Conservation (phyloP, 2,329 filamentous ascomycete species). For the Aschersonia sp. region DNA sequence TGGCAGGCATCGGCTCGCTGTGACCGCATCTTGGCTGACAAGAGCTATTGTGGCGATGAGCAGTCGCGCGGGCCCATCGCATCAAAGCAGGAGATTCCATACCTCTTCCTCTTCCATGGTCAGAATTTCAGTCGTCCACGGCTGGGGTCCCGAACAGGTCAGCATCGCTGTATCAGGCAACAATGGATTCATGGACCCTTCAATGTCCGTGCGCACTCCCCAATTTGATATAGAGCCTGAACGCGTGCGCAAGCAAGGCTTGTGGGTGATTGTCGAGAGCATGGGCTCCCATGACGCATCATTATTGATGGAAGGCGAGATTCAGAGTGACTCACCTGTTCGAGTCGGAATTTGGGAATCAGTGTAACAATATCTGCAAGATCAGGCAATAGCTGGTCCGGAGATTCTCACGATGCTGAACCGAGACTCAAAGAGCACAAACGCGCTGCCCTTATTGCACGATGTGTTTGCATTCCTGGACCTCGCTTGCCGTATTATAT, state of each 20-base stretch:
- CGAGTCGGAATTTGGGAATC: slow-evolving; percentile 27
- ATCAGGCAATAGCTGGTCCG: no score
- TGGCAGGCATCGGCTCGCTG: slow-evolving; percentile 22
- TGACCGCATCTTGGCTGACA: slow-evolving; percentile 36
- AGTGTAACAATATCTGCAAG: neutral
- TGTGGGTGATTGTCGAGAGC: slow-evolving; percentile 74
- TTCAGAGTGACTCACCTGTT: slow-evolving; percentile 34
- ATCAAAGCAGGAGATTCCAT: slow-evolving; percentile 8
- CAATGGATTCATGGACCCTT: slow-evolving; percentile 60
- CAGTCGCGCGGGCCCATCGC: slow-evolving; percentile 12
- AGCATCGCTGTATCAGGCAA: slow-evolving; percentile 51
- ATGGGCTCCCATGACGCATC: slow-evolving; percentile 38
- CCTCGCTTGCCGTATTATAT: no score
- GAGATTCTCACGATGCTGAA: no score
- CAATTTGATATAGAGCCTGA: slow-evolving; percentile 62
- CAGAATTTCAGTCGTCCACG: slow-evolving; percentile 57
- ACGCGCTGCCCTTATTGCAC: no score
- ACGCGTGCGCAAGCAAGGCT: slow-evolving; percentile 35
- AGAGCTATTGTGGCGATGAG: slow-evolving; percentile 27
- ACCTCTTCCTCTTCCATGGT: slow-evolving; percentile 38
- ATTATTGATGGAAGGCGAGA: slow-evolving; percentile 34
- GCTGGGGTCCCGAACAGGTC: slow-evolving; percentile 52
- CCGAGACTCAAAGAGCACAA: no score
- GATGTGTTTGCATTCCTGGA: no score
- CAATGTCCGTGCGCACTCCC: slow-evolving; percentile 49